Evolutionary conservation across 495 filamentous ascomycete genomes (phyloP).

Genomic region (Melanomma pulvis-pyrius): DNA sequence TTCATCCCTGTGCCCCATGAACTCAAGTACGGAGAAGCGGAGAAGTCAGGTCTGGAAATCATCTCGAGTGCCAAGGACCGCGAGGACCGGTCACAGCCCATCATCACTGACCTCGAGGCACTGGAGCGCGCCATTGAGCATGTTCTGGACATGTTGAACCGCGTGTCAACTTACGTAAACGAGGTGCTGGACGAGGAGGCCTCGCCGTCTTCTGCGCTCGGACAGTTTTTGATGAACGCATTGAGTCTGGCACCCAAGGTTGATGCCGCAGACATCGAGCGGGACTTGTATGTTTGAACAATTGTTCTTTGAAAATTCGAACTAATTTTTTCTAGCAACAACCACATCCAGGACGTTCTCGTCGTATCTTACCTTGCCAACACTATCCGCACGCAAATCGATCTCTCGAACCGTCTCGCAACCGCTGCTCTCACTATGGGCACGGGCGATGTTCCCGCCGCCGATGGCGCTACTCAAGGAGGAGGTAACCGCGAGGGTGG

Average conservation of each 20-base stretch:
- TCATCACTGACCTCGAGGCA: constrained; percentile 84
- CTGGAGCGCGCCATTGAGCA: constrained; percentile 82
- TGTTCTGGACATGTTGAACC: constrained; percentile 82
- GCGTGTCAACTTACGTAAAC: constrained; percentile 85
- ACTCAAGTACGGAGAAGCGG: constrained; percentile 85
- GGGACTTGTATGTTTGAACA: constrained; percentile 73
- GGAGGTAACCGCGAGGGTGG: constrained; percentile 29
- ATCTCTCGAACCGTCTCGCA: constrained; percentile 89
- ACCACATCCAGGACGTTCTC: constrained; percentile 97
- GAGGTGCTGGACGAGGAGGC: constrained; percentile 73
- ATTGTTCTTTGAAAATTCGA: not conserved
- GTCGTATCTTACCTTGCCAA: constrained; percentile 97
- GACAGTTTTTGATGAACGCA: constrained; percentile 91
- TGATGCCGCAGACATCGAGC: constrained; percentile 81
- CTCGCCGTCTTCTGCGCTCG: constrained; percentile 76
- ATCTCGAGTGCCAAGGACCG: constrained; percentile 78
- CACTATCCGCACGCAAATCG: constrained; percentile 98
- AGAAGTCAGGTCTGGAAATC: constrained; percentile 87
- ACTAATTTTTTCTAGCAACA: constrained; percentile 65
- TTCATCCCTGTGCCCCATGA: constrained; percentile 97
- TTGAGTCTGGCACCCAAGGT: constrained; percentile 93
- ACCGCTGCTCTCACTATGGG: constrained; percentile 73
- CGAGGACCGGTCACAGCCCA: constrained; percentile 69
- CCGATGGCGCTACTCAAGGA: constrained; percentile 10
- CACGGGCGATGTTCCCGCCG: constrained; percentile 36